These are phyloP conservation scores for Colletotrichum sp. DNA, from an alignment of 2,329 filamentous ascomycete genomes.

Conservation along the genomic window DNA sequence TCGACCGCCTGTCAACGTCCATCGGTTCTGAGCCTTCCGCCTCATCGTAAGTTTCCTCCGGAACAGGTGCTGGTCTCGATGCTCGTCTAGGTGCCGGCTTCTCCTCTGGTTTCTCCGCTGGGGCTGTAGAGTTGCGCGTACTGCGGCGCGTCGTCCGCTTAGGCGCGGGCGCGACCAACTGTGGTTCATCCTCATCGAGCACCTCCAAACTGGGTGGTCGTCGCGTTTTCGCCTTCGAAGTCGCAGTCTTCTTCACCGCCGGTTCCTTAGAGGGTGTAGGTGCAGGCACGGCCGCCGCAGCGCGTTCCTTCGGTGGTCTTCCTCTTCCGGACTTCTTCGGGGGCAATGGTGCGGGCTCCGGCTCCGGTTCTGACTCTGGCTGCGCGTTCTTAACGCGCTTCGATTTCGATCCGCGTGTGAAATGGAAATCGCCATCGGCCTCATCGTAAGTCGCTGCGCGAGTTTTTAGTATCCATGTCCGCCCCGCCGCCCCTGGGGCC, in stretches of 20 bases:
- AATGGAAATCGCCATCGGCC: conserved; percentile 78
- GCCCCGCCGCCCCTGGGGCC: conserved; percentile 38
- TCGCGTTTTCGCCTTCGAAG: conserved; percentile 35
- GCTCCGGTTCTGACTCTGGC: conserved; percentile 42
- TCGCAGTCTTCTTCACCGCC: conserved; percentile 21
- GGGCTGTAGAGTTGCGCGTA: conserved; percentile 48
- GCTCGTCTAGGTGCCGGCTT: neutral
- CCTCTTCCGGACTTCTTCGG: conserved; percentile 44
- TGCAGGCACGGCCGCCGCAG: conserved; percentile 31
- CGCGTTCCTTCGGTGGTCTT: conserved; percentile 41
- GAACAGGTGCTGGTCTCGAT: neutral
- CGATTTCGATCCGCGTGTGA: conserved; percentile 71
- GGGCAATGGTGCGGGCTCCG: conserved; percentile 33
- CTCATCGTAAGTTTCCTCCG: conserved; percentile 26
- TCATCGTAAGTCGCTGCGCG: conserved; percentile 54
- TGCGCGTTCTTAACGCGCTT: conserved; percentile 68
- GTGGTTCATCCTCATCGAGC: conserved; percentile 39
- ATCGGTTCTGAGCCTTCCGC: conserved; percentile 4
- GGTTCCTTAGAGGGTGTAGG: conserved; percentile 26
- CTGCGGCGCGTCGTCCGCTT: conserved; percentile 48
- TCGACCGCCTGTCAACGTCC: conserved; percentile 16
- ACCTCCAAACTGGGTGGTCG: conserved; percentile 46
- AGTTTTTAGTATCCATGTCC: conserved; percentile 74
- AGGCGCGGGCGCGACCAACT: conserved; percentile 30
- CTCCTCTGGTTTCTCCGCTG: conserved; percentile 30